Evolutionary conservation across 2,329 filamentous ascomycete genomes (phyloP).

Genomic region (Phaeomoniella chlamydospora): DNA sequence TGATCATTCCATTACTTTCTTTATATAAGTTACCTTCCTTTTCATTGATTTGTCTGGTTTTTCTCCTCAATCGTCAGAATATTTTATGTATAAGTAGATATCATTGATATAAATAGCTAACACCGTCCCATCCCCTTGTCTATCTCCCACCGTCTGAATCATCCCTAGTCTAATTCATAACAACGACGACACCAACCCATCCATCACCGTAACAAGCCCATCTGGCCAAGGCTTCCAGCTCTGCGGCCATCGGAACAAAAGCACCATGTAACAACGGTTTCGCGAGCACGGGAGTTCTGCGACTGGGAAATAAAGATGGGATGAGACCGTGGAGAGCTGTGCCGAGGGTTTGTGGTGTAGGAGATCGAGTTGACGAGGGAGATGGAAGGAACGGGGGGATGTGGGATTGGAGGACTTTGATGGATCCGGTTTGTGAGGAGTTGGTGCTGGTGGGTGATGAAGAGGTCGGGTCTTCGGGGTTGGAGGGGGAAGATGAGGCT

Average conservation of each 20-base stretch:
- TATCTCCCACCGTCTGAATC: too few relatives aligned
- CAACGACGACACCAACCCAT: constrained; percentile 71
- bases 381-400: constrained; percentile 37
- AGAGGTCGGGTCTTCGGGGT: too few relatives aligned
- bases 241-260: constrained; percentile 63
- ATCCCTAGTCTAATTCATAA: constrained; percentile 30
- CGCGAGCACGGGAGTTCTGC: constrained; percentile 69
- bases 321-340: constrained; percentile 61
- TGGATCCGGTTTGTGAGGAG: constrained; percentile 30
- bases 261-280: constrained; percentile 77
- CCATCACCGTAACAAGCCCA: constrained; percentile 83
- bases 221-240: constrained; percentile 68
- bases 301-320: constrained; percentile 74
- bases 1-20: too few relatives aligned
- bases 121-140: too few relatives aligned
- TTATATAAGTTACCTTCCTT: too few relatives aligned
- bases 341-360: constrained; percentile 55
- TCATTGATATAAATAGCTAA: too few relatives aligned
- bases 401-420: constrained; percentile 64
- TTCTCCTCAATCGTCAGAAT: too few relatives aligned
- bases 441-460: constrained; percentile 4
- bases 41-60: too few relatives aligned
- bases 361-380: constrained; percentile 11
- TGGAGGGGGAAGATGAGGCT: constrained; percentile 28
- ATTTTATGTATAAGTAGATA: too few relatives aligned